Evolutionary conservation across 1,284 basidiomycete species (phyloP).

Genomic region (Ceratobasidium sp.): DNA sequence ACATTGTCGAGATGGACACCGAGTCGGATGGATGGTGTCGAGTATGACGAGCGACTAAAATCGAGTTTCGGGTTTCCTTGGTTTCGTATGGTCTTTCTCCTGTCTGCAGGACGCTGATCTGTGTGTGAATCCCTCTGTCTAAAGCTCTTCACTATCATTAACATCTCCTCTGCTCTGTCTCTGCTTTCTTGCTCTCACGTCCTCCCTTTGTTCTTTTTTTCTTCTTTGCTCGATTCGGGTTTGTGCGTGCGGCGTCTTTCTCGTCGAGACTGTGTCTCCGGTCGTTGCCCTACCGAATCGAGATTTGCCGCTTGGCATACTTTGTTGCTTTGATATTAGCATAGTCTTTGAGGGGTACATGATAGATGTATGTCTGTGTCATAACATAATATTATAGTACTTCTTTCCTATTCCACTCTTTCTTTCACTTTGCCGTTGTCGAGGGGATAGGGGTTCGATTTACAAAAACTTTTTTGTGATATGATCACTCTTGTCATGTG

Average conservation of each 20-base stretch:
- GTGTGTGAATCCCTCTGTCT: background rate
- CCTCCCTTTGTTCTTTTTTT: background rate
- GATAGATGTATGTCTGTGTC: constrained; percentile 24
- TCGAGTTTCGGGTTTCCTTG: background rate
- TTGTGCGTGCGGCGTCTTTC: background rate
- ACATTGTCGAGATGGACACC: constrained; percentile 32
- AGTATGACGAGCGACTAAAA: background rate
- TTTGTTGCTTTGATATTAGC: background rate
- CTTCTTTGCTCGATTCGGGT: background rate
- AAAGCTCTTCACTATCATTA: constrained; percentile 12
- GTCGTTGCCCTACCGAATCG: background rate
- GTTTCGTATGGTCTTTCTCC: background rate
- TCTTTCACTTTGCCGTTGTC: too few relatives aligned
- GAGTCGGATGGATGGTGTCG: constrained; percentile 17
- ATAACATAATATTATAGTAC: constrained; percentile 27
- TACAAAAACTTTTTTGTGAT: too few relatives aligned
- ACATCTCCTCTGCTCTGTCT: background rate
- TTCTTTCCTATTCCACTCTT: constrained; percentile 4
- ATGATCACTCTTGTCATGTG: too few relatives aligned
- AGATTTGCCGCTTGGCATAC: background rate
- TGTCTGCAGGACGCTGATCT: background rate
- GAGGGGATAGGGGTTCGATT: too few relatives aligned
- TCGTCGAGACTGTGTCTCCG: constrained; percentile 22
- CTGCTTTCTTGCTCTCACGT: too few relatives aligned
- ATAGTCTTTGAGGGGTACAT: background rate